Conservation (phyloP, 1,284 basidiomycete genomes). For the Fistulina hepatica region DNA sequence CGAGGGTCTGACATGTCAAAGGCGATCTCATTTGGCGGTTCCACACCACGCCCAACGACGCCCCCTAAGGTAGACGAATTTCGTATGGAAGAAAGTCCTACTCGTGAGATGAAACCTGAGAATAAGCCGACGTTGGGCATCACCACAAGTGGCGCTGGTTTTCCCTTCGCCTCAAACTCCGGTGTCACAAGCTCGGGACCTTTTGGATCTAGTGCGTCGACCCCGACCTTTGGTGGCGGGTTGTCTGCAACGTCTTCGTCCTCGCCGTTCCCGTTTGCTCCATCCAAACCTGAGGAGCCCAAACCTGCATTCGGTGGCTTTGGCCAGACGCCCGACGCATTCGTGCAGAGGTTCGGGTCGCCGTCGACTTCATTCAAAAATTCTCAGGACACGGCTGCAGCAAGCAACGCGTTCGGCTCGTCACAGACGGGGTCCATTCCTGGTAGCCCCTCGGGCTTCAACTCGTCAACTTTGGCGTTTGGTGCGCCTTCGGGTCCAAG, state of each 20-base stretch:
- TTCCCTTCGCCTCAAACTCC: slow-evolving; percentile 31
- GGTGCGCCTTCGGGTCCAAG: slow-evolving; percentile 26
- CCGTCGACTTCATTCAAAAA: slow-evolving; percentile 22
- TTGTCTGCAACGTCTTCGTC: slow-evolving; percentile 11
- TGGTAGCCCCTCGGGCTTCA: slow-evolving; percentile 25
- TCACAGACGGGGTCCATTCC: slow-evolving; percentile 32
- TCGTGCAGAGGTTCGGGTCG: slow-evolving; percentile 17
- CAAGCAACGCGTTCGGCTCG: slow-evolving; percentile 26
- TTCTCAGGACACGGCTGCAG: slow-evolving; percentile 23
- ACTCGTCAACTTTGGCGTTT: slow-evolving; percentile 30
- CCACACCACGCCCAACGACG: slow-evolving; percentile 32
- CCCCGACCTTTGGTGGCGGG: slow-evolving; percentile 17
- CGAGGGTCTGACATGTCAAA: slow-evolving; percentile 13
- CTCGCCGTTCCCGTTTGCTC: slow-evolving; percentile 21
- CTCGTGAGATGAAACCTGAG: slow-evolving; percentile 28
- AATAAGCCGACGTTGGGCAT: slow-evolving; percentile 26
- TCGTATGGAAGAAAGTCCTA: slow-evolving; percentile 62
- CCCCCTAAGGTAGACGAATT: slow-evolving; percentile 46
- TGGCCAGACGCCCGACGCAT: no score
- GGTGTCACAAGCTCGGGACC: slow-evolving; percentile 24
- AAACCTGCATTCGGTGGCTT: slow-evolving; percentile 9
- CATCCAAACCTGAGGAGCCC: background rate
- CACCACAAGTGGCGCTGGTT: slow-evolving; percentile 21
- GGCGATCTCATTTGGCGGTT: slow-evolving; percentile 23
- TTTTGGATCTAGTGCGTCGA: slow-evolving; percentile 28